A percentile compares a stretch with the other conserved stretches of the same genome.
phyloP scores from a whole-genome alignment of 1,139 yeast species.

The Candida sp. region DNA sequence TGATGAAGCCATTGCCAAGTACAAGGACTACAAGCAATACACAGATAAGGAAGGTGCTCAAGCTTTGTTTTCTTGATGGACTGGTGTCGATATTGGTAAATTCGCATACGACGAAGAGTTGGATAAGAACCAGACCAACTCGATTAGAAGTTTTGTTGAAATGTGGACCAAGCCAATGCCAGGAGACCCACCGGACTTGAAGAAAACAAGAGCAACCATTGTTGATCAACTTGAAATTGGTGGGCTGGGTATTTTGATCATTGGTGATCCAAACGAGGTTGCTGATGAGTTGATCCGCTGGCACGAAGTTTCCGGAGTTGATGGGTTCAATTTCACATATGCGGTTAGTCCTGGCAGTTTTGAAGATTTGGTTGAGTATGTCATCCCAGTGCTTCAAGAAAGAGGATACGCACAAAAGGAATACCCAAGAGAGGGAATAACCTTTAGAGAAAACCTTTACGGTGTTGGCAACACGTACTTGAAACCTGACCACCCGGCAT shows the following conservation, averaged over 20 bases:
- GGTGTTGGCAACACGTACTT: conserved; percentile 24
- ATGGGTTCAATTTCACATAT: conserved; percentile 31
- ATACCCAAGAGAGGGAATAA: conserved; percentile 25
- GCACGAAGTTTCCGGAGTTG: conserved; percentile 30
- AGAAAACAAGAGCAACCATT: conserved; percentile 27
- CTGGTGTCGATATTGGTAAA: conserved; percentile 35
- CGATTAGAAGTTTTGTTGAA: conserved; percentile 28
- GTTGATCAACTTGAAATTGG: conserved; percentile 27
- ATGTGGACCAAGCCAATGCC: conserved; percentile 31
- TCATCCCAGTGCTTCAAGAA: conserved; percentile 26
- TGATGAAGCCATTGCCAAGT: conserved; percentile 36
- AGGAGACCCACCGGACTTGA: conserved; percentile 25
- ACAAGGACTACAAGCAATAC: conserved; percentile 27
- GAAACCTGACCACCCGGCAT: conserved; percentile 36
- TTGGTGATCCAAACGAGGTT: conserved; percentile 26
- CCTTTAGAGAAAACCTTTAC: conserved; percentile 26
- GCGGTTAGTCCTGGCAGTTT: conserved; percentile 28
- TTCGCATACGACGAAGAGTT: conserved; percentile 32
- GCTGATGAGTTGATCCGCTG: conserved; percentile 30
- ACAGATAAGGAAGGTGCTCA: conserved; percentile 40
- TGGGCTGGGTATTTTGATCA: conserved; percentile 25
- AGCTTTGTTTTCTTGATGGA: conserved; percentile 38
- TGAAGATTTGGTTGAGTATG: conserved; percentile 27
- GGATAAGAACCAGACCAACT: conserved; percentile 28
- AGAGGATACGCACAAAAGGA: conserved; percentile 31